phyloP scores from a whole-genome alignment of 768 basidiomycete species.

The Podaxis sp. region DNA sequence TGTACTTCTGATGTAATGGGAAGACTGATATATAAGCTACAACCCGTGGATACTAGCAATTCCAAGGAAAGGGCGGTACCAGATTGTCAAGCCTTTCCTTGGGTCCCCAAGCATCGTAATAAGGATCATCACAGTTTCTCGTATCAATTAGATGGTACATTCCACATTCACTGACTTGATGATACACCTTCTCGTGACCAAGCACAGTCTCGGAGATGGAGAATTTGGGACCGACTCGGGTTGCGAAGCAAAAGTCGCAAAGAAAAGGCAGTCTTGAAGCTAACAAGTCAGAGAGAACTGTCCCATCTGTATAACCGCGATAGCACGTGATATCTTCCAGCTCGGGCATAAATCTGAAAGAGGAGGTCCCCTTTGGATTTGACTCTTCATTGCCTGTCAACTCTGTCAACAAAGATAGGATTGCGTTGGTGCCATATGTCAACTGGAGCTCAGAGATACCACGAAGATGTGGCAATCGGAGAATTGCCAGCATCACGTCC shows the following conservation, averaged over 20 bases:
- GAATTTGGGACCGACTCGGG: background rate
- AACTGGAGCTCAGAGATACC: background rate
- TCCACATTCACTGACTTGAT: background rate
- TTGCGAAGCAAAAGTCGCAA: background rate
- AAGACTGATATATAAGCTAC: background rate
- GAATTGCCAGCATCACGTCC: background rate
- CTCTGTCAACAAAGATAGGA: background rate
- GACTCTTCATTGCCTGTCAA: background rate
- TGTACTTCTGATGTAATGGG: too few relatives aligned
- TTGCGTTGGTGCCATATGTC: background rate
- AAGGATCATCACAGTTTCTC: background rate
- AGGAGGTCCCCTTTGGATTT: background rate
- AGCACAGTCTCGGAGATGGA: background rate
- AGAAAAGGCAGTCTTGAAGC: background rate
- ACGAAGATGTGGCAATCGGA: background rate
- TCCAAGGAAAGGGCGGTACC: background rate
- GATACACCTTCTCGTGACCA: background rate
- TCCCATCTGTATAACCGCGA: background rate
- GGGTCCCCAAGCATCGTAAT: background rate
- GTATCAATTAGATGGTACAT: background rate
- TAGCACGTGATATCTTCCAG: background rate
- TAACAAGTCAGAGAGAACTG: background rate
- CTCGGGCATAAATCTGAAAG: background rate
- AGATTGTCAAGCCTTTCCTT: background rate
- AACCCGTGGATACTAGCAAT: background rate